Evolutionary conservation across 192 early-diverging fungal species (phyloP).

Genomic region (Piromyces finnis): DNA sequence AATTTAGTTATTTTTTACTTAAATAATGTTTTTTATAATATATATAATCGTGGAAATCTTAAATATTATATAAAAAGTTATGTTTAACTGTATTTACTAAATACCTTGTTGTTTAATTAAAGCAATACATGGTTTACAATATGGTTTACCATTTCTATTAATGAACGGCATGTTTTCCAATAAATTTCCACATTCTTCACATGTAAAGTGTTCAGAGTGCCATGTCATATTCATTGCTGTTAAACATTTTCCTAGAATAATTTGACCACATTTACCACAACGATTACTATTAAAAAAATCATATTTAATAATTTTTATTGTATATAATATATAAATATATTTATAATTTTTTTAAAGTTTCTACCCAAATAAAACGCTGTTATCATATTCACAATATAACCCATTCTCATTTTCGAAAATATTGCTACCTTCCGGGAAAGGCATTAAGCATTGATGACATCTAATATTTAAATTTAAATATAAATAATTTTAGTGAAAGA

Average conservation of each 20-base stretch:
- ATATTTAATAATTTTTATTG: too few relatives aligned
- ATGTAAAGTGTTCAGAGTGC: conserved; percentile 30
- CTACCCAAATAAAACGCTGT: conserved; percentile 14
- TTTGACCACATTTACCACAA: conserved; percentile 17
- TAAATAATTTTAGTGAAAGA: too few relatives aligned
- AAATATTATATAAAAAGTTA: too few relatives aligned
- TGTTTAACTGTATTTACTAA: neutral
- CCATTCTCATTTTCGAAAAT: conserved; percentile 11
- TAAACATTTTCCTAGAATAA: conserved; percentile 20
- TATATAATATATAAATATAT: neutral
- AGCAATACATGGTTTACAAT: conserved; percentile 18
- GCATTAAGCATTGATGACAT: conserved; percentile 22
- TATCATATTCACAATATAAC: conserved; percentile 19
- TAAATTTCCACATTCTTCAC: conserved; percentile 3
- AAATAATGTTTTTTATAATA: neutral
- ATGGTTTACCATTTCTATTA: conserved; percentile 18
- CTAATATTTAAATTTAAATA: neutral
- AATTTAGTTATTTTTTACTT: too few relatives aligned
- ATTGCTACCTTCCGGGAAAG: conserved; percentile 14
- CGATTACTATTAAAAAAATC: conserved; percentile 12
- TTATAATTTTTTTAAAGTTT: neutral
- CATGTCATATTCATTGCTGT: conserved; percentile 23
- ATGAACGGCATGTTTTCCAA: conserved; percentile 17
- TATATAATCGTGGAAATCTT: too few relatives aligned
- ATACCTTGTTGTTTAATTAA: neutral